Evolutionary conservation across 2,329 filamentous ascomycete species (phyloP).

Genomic region (Colletotrichum noveboracense): DNA sequence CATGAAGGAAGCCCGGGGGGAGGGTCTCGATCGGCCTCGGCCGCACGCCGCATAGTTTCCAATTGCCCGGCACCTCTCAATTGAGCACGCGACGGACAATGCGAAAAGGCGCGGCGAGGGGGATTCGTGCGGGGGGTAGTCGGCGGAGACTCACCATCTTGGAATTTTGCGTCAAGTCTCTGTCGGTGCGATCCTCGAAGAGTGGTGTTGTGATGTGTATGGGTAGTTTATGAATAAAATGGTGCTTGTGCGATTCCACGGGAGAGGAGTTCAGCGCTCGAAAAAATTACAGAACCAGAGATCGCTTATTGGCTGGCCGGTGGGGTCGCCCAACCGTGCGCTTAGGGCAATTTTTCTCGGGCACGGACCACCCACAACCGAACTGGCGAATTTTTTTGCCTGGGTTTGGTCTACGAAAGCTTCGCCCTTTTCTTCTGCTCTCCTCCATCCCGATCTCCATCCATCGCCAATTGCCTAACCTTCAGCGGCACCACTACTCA

Average conservation of each 20-base stretch:
- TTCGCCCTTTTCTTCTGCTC: conserved; percentile 17
- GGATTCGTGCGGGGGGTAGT: not conserved
- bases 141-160: conserved; percentile 62
- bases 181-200: conserved; percentile 74
- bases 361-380: conserved; percentile 49
- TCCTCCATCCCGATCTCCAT: conserved; percentile 16
- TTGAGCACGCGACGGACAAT: not conserved
- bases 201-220: conserved; percentile 47
- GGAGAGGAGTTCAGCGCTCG: conserved; percentile 1
- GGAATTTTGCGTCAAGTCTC: conserved; percentile 50
- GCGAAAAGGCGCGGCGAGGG: not conserved
- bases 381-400: conserved; percentile 24
- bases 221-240: conserved; percentile 36
- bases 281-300: not conserved
- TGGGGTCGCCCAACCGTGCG: conserved; percentile 13
- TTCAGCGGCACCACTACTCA: conserved; percentile 26
- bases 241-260: conserved; percentile 25
- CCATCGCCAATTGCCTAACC: conserved; percentile 31
- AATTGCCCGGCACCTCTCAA: not conserved
- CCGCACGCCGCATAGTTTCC: not conserved
- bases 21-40: not conserved
- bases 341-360: conserved; percentile 47
- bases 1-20: not conserved
- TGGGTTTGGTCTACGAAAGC: not conserved
- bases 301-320: conserved; percentile 13